Evolutionary conservation across 2,329 filamentous ascomycete genomes (phyloP), one percentile per base, ranked within the genome.

Genomic region (Harringtonia lauricola): DNA sequence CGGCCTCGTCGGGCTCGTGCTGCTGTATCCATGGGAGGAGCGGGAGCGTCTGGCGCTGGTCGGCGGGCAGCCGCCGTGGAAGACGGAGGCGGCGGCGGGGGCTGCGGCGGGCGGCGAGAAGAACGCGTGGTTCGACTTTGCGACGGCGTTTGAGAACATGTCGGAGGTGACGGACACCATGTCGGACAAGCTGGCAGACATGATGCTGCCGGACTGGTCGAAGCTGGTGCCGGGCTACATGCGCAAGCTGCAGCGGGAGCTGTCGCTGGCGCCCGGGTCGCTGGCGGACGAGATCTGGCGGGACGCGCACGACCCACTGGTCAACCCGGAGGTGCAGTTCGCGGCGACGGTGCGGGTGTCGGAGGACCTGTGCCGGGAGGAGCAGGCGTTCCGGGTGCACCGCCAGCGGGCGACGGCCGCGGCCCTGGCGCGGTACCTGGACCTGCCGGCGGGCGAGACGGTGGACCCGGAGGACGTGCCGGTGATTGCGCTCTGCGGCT

Each of bases 391-490:
- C 52, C 64, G 87, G 8, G 61, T 68, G 22, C 81, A 81, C 41
- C 74, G 92, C 43, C 83, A 78, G 57, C 69, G 68, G 47, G 73
- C 84, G 39, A 82, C 83, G 0, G 76, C 74, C 4, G 76, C 75
- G 44, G 88, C 86, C 7, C 66, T 98, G 41, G 87, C 89, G 3
- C 80, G 71, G 41, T 98, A 96, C 57, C 74, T 98, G 1, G 79
- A 75, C 26, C 67, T 98, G 7, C 68, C 82, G 0, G 30, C 24
- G 9, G 86, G 89, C 57, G 69, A 76, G 14, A 83, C 90, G 3
- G 79, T 98, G n/a, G 79, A 96, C 55, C 86, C 87, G 0, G 87
- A 95, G 38, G 92, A 98, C 64, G 81, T 96, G 8, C 92, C 92
- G 1, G 79, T 81, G 3, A 95, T 98, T 58, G 90, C 90, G 33